Base-by-base conservation (phyloP, 352 stramenopile genomes). In the Peronospora destructor region DNA sequence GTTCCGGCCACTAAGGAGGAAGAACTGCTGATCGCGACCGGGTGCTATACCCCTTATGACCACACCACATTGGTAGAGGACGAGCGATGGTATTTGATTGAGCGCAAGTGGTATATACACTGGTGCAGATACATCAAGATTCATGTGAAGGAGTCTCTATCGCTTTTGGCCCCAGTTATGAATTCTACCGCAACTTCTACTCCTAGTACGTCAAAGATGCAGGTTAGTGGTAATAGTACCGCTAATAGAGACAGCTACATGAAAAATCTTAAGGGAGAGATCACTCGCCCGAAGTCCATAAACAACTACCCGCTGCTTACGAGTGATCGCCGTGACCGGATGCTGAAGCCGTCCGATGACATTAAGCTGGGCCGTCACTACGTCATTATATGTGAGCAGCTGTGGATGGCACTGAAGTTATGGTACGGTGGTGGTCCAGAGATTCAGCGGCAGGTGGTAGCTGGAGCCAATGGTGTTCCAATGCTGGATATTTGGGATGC, bases 341-440 rank as follows among this genome's bases (percentile, higher is more conserved):
- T 87, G 25, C 65, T 94, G 12, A 84, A 84, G 46, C 59, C 71
- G 13, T 57, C 70, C 3, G 84, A 91, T 8, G 79, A 92, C 25
- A 84, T 91, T 55, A 85, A 87, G 43, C 41, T 77, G 6, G 80
- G 74, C 0, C 83, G 84, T 26, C 83, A 96, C 49, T 95, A 89
- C 55, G 68, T 92, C 16, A 74, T 97, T 4, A 77, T 97, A 21
- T 76, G 69, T 17, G 84, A 92, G 51, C 76, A 86, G 44, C 66
- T 96, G 7, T 97, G 84, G 84, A 86, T 92, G 58, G 85, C 76
- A 23, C 64, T 97, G 5, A 92, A 96, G 49, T 49, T 85, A 7
- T 97, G 91, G 91, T 97, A 97, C 53, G 84, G 86, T 29, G 91
- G 87, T 19, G 89, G 86, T 0, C 91, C 91, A 0, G 72, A 91